Conservation (phyloP, 2,329 filamentous ascomycete genomes). For the Alternaria metachromatica region DNA sequence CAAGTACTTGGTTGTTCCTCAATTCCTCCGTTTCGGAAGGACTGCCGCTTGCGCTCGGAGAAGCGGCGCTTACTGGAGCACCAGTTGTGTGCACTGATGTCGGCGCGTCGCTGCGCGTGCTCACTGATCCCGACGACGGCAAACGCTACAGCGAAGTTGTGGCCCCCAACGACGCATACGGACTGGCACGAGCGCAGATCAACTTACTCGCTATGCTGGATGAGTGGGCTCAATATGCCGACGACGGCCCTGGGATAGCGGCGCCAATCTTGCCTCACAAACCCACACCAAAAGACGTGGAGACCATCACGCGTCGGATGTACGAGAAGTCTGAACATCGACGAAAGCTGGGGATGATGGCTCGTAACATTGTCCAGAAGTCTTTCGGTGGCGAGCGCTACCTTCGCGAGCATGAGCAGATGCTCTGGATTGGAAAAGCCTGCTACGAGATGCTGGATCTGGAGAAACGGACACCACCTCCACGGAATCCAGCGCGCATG, state of each 20-base stretch:
- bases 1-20: constrained; percentile 54
- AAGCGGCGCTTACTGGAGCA: constrained; percentile 63
- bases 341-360: constrained; percentile 64
- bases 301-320: constrained; percentile 63
- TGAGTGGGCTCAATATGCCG: constrained; percentile 66
- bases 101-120: constrained; percentile 61
- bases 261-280: constrained; percentile 56
- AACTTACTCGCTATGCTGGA: constrained; percentile 67
- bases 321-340: constrained; percentile 65
- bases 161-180: constrained; percentile 67
- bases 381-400: constrained; percentile 66
- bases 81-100: constrained; percentile 65
- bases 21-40: constrained; percentile 65
- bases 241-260: constrained; percentile 53
- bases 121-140: constrained; percentile 59
- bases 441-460: constrained; percentile 44
- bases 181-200: constrained; percentile 67
- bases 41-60: constrained; percentile 63
- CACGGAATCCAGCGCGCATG: constrained; percentile 39
- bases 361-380: constrained; percentile 64
- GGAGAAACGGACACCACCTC: constrained; percentile 32
- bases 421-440: constrained; percentile 49
- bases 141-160: constrained; percentile 67
- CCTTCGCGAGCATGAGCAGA: constrained; percentile 67
- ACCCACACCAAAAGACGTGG: constrained; percentile 59